Base-by-base conservation (phyloP, 2,329 filamentous ascomycete species). In the Curvularia verruculosa region DNA sequence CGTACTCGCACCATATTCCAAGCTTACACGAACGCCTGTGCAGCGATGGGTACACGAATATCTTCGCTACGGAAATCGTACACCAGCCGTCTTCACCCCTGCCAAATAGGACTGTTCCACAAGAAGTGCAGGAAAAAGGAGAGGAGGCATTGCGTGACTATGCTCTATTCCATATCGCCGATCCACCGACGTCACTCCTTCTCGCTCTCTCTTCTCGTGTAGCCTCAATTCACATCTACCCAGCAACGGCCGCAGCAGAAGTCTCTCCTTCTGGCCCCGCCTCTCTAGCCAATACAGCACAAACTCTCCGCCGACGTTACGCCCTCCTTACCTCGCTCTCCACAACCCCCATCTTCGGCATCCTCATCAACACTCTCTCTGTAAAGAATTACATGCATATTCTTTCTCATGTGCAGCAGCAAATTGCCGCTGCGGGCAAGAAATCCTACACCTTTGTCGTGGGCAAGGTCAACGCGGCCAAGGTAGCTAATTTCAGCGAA, bases 381-480 rank as follows among this genome's bases (percentile, higher is more conserved):
- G 92, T 98, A 5, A 87, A 89, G 58, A 96, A 97, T 74, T 98
- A 97, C 79, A 84, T 97, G 61, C 81, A 86, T 13, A 92, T 93
- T 0, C 87, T 98, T 39, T 84, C 89, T 13, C 83, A 89, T 52
- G 84, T 97, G 29, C 87, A 90, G 58, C 76, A 80, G 7, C 85
- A 88, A 60, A 96, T 99, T 65, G 84, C 86, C 0, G 83, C 82
- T 0, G 90, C 91, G 0, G 93, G 92, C 10, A 98, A 98, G 80
- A 99, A 98, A 80, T 90, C 87, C 74, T 99, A 99, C 75, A 91
- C 94, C 1, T 91, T 99, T 46, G 95, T 99, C 1, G 95, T 99
- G 0, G 95, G 95, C 57, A 98, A 98, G 75, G 83, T 99, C 24
- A 99, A 98, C 71, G 89, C 93, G 0, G 94, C 93, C 36, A 99